phyloP scores from a whole-genome alignment of 495 filamentous ascomycete species.

The Lasiosphaeria ovina region DNA sequence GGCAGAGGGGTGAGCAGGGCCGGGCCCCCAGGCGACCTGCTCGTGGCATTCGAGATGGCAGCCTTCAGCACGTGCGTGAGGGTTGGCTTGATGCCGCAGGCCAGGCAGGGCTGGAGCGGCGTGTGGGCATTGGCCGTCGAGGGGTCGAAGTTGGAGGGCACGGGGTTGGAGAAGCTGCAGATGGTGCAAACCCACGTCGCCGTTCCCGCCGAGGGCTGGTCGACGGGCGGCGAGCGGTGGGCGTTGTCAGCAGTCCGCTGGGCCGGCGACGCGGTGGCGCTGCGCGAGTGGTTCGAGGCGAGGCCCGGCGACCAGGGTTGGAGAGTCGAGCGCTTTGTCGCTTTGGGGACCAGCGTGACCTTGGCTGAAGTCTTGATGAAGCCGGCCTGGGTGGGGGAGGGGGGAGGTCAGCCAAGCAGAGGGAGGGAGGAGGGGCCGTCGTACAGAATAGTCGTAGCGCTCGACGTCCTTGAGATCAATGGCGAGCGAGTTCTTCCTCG shows the following conservation, averaged over 20 bases:
- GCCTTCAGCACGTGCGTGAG: constrained; percentile 80
- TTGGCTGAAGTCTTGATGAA: constrained; percentile 96
- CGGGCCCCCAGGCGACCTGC: constrained; percentile 39
- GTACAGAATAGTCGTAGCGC: constrained; percentile 84
- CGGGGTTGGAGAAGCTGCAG: constrained; percentile 93
- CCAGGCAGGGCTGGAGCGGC: constrained; percentile 79
- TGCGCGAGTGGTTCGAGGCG: constrained; percentile 38
- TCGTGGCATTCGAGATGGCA: constrained; percentile 65
- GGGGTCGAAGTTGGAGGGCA: constrained; percentile 90
- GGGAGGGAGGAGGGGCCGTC: constrained; percentile 12
- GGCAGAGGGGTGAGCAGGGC: constrained; percentile 31
- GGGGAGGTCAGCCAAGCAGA: constrained; percentile 24
- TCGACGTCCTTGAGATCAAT: constrained; percentile 91
- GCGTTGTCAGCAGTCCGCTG: constrained; percentile 47
- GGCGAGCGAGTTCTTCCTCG: constrained; percentile 78
- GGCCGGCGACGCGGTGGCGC: constrained; percentile 44
- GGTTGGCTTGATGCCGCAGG: constrained; percentile 91
- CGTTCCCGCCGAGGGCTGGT: constrained; percentile 48
- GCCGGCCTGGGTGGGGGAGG: constrained; percentile 61
- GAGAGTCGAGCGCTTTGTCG: constrained; percentile 54
- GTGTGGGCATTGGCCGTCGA: constrained; percentile 70
- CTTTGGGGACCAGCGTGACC: constrained; percentile 81
- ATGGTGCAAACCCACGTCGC: constrained; percentile 99
- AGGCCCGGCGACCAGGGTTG: constrained; percentile 43
- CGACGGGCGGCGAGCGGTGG: constrained; percentile 46